phyloP scores from a whole-genome alignment of 768 basidiomycete species.

The Serendipita sp. region DNA sequence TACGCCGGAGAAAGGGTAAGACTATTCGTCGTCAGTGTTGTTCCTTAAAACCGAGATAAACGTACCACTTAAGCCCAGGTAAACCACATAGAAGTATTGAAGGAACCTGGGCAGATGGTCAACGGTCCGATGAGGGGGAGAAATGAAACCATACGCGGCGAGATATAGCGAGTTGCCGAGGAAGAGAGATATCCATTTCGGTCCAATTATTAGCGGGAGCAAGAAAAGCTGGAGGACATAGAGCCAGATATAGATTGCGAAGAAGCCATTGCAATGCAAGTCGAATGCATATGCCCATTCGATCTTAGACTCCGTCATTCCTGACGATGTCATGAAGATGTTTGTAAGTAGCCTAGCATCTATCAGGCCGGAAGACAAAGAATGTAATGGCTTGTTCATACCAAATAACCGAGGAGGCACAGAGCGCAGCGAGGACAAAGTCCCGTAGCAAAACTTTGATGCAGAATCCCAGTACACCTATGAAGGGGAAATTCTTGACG shows the following conservation, averaged over 20 bases:
- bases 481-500: constrained; percentile 50
- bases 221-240: constrained; percentile 82
- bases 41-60: constrained; percentile 14
- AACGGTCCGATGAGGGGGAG: background rate
- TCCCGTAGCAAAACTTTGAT: constrained; percentile 78
- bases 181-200: constrained; percentile 89
- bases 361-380: constrained; percentile 8
- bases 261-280: constrained; percentile 93
- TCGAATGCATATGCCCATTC: constrained; percentile 96
- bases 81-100: constrained; percentile 85
- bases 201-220: constrained; percentile 62
- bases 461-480: constrained; percentile 45
- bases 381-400: constrained; percentile 16
- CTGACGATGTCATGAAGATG: constrained; percentile 56
- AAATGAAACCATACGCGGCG: constrained; percentile 42
- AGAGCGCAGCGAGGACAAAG: constrained; percentile 62
- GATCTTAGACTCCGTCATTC: constrained; percentile 48
- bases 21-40: constrained; percentile 28
- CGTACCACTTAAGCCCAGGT: constrained; percentile 69
- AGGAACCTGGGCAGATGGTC: constrained; percentile 37
- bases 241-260: constrained; percentile 79
- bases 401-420: constrained; percentile 61
- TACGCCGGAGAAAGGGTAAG: constrained; percentile 83
- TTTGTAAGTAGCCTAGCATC: constrained; percentile 26
- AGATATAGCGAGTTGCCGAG: constrained; percentile 87